These are phyloP conservation scores for Fraxinus dipetala DNA, from an alignment of 305 asterid genomes.

Conservation along the genomic window DNA sequence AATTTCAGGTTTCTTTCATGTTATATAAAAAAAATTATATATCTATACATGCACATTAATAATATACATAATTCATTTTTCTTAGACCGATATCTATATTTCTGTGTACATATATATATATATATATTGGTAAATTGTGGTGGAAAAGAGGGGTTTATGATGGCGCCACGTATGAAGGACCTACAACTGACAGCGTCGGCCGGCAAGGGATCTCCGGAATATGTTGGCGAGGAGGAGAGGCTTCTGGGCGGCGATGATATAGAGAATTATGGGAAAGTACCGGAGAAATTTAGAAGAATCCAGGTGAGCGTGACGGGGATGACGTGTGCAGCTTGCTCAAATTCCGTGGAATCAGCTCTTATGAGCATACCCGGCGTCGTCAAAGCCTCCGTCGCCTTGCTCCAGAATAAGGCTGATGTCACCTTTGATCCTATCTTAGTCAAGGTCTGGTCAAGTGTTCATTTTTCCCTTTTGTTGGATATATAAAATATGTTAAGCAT, in stretches of 20 bases:
- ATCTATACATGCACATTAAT: not conserved
- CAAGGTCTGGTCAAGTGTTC: slow-evolving; percentile 55
- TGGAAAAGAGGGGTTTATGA: slow-evolving; percentile 32
- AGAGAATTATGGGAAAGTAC: slow-evolving; percentile 26
- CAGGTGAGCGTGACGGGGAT: slow-evolving; percentile 86
- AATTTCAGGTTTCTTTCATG: slow-evolving; percentile 36
- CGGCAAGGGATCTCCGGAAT: slow-evolving; percentile 27
- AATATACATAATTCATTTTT: not conserved
- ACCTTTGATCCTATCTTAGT: slow-evolving; percentile 61
- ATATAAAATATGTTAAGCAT: not conserved
- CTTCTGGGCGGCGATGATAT: slow-evolving; percentile 53
- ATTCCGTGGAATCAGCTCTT: slow-evolving; percentile 87
- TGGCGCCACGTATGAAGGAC: slow-evolving; percentile 57
- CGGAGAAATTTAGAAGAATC: slow-evolving; percentile 53
- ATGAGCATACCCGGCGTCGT: slow-evolving; percentile 65
- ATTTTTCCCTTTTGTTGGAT: slow-evolving; percentile 6
- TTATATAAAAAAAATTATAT: not conserved
- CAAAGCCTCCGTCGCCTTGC: slow-evolving; percentile 86
- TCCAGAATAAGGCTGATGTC: slow-evolving; percentile 88
- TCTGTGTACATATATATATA: slow-evolving; percentile 4
- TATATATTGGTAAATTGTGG: slow-evolving; percentile 7
- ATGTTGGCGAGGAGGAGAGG: slow-evolving; percentile 62
- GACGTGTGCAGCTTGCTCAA: slow-evolving; percentile 99
- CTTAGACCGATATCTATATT: slow-evolving; percentile 5
- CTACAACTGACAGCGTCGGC: slow-evolving; percentile 61